phyloP scores from a whole-genome alignment of 805 yeast genomes.

The Zygoascus bituminiphila region DNA sequence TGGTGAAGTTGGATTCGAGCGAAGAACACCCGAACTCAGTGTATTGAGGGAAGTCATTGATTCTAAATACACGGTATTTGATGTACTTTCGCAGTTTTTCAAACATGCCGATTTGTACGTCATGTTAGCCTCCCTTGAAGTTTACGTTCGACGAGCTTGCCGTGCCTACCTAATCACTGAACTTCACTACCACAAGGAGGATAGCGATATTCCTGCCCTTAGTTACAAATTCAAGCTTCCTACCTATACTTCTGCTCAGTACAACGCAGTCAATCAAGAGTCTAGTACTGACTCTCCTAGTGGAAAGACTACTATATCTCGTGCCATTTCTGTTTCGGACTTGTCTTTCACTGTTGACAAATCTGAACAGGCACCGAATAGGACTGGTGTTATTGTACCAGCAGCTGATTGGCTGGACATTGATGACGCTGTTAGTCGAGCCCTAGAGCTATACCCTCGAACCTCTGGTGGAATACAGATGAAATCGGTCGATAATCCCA shows the following conservation, averaged over 20 bases:
- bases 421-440: conserved; percentile 71
- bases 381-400: conserved; percentile 81
- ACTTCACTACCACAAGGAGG: conserved; percentile 49
- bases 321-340: conserved; percentile 91
- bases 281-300: conserved; percentile 36
- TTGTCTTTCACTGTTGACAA: conserved; percentile 73
- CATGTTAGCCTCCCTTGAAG: conserved; percentile 93
- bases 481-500: conserved; percentile 19
- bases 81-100: conserved; percentile 88
- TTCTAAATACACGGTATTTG: conserved; percentile 92
- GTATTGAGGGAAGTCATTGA: conserved; percentile 87
- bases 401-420: conserved; percentile 80
- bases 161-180: conserved; percentile 88
- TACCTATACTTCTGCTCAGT: conserved; percentile 59
- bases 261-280: conserved; percentile 42
- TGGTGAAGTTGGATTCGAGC: conserved; percentile 72
- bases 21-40: conserved; percentile 72
- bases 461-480: conserved; percentile 32
- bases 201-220: conserved; percentile 50
- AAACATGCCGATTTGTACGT: conserved; percentile 78
- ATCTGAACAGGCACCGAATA: conserved; percentile 52
- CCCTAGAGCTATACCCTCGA: conserved; percentile 60
- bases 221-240: conserved; percentile 89
- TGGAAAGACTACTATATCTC: conserved; percentile 18
- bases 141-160: conserved; percentile 92